phyloP scores from a whole-genome alignment of 2,329 filamentous ascomycete genomes.

The Arachnomyces sp. region DNA sequence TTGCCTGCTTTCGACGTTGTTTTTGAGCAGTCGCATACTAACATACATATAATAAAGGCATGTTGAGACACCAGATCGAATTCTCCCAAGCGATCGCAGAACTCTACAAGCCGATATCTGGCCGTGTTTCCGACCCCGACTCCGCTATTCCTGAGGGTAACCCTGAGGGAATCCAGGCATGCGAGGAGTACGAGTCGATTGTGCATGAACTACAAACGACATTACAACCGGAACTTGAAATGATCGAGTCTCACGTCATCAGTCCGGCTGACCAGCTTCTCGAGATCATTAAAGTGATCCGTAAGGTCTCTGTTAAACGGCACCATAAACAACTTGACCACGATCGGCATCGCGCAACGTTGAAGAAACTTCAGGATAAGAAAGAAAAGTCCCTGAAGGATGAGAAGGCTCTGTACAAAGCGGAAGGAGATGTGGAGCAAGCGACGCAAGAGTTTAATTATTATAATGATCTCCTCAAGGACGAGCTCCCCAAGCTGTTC shows the following conservation, averaged over 20 bases:
- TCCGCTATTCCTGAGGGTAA: constrained; percentile 77
- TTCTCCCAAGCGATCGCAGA: constrained; percentile 95
- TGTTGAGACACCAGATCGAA: constrained; percentile 95
- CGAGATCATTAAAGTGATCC: constrained; percentile 90
- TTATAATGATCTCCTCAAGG: constrained; percentile 95
- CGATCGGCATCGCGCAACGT: constrained; percentile 70
- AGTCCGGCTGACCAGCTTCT: constrained; percentile 87
- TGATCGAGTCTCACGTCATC: constrained; percentile 90
- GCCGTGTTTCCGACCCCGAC: constrained; percentile 86
- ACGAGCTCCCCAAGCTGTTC: constrained; percentile 90
- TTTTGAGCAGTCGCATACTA: constrained; percentile 1
- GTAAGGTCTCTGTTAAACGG: constrained; percentile 79
- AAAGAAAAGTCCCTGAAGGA: constrained; percentile 95
- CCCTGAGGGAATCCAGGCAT: constrained; percentile 84
- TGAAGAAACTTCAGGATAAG: constrained; percentile 96
- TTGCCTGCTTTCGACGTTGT: neutral
- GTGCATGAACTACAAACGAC: constrained; percentile 86
- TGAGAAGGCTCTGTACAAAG: constrained; percentile 94
- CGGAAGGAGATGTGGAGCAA: constrained; percentile 82
- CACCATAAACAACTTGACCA: constrained; percentile 98
- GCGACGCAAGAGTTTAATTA: constrained; percentile 95
- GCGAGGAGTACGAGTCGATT: constrained; percentile 90
- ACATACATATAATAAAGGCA: constrained; percentile 45
- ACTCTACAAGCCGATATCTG: constrained; percentile 97
- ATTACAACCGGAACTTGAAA: constrained; percentile 84